phyloP scores from a whole-genome alignment of 768 basidiomycete species.

The Tephrocybe sp. region DNA sequence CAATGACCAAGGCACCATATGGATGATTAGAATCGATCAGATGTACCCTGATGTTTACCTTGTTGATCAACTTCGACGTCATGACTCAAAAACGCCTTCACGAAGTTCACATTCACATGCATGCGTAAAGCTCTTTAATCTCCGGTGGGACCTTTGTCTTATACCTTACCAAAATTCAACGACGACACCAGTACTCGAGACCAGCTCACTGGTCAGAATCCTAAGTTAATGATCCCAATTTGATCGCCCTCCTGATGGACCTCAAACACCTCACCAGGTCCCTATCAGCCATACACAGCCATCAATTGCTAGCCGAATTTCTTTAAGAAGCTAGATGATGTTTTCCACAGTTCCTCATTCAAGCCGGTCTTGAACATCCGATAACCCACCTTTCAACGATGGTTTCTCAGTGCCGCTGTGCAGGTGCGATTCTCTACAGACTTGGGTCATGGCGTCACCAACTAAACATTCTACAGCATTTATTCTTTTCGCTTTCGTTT shows the following conservation, averaged over 20 bases:
- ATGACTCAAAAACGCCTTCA: too few relatives aligned
- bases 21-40: too few relatives aligned
- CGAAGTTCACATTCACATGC: too few relatives aligned
- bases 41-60: too few relatives aligned
- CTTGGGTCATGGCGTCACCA: neutral
- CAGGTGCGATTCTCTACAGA: slow-evolving; percentile 7
- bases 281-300: neutral
- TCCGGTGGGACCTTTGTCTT: too few relatives aligned
- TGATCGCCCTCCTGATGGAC: neutral
- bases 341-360: slow-evolving; percentile 6
- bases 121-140: too few relatives aligned
- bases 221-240: neutral
- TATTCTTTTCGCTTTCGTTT: slow-evolving; percentile 7
- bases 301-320: slow-evolving; percentile 4
- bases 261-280: neutral
- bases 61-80: too few relatives aligned
- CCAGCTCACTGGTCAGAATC: neutral
- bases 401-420: slow-evolving; percentile 15
- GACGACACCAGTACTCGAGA: too few relatives aligned
- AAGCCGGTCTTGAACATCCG: slow-evolving; percentile 18
- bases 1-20: too few relatives aligned
- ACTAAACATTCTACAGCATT: slow-evolving; percentile 6
- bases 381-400: slow-evolving; percentile 1
- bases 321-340: neutral
- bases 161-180: too few relatives aligned